These are phyloP conservation scores for Hanseniaspora gamundiae DNA, from an alignment of 1,139 yeast species.

Conservation along the genomic window DNA sequence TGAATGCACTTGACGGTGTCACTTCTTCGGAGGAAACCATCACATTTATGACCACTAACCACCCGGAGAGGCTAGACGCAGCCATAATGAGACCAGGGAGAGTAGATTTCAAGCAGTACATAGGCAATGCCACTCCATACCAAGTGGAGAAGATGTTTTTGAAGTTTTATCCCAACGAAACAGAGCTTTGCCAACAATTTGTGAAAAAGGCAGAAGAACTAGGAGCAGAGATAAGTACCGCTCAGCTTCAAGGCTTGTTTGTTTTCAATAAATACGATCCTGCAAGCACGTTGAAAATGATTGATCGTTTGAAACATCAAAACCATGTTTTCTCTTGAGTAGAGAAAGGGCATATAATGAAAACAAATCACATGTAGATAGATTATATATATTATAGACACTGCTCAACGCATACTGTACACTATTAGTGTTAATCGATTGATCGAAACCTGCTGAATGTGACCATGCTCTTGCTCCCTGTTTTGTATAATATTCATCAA, in stretches of 20 bases:
- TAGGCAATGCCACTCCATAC: conserved; percentile 73
- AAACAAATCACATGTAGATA: neutral
- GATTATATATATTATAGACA: neutral
- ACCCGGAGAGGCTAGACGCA: conserved; percentile 83
- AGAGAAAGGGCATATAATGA: neutral
- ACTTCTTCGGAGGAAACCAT: conserved; percentile 95
- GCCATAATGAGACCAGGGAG: conserved; percentile 85
- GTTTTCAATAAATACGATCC: conserved; percentile 87
- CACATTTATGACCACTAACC: conserved; percentile 97
- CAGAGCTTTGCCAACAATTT: conserved; percentile 50
- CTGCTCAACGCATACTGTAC: too few species aligned
- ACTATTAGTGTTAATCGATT: too few species aligned
- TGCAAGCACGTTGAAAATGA: conserved; percentile 57
- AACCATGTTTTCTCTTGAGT: conserved; percentile 21
- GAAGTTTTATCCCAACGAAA: conserved; percentile 68
- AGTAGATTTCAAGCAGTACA: conserved; percentile 69
- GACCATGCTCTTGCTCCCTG: too few species aligned
- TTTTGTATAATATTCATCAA: too few species aligned
- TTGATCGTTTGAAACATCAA: conserved; percentile 31
- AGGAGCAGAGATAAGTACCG: conserved; percentile 66
- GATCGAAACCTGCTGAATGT: too few species aligned
- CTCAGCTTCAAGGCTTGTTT: conserved; percentile 89
- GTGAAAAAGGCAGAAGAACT: conserved; percentile 38
- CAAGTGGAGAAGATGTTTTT: conserved; percentile 78
- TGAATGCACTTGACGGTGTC: conserved; percentile 96